Base-by-base conservation (phyloP, 1,284 basidiomycete species). In the Clitocybe nebularis region DNA sequence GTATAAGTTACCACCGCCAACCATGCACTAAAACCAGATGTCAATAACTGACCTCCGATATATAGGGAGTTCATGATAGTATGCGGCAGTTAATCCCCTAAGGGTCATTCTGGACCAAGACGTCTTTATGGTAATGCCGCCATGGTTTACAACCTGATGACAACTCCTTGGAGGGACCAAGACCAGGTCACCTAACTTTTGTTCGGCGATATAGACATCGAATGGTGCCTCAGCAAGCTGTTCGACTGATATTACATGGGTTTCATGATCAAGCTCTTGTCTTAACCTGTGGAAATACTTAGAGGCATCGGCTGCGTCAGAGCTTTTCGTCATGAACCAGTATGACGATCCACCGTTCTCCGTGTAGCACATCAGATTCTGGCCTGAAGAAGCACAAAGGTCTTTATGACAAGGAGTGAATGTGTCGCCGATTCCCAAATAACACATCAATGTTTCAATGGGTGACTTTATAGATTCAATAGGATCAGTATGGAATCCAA, bases 21-120 rank as follows among this genome's bases (percentile, higher is more conserved):
- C n/a, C n/a, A n/a, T n/a, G n/a, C n/a, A n/a, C n/a, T n/a, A n/a
- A n/a, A n/a, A n/a, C n/a, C n/a, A n/a, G n/a, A n/a, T n/a, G n/a
- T 22, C 4, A 6, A 33, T 26, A 17, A 25, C 63, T 48, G 48
- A 86, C 86, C 86, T 71, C 57, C 77, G 74, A 55, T 90, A 89
- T 11, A 89, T 70, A 1, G 84, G 84, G 30, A 90, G 67, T 49
- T 89, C 86, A 39, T 83, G 74, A 52, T 77, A 74, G 28, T 84
- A 66, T 1, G 85, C 83, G 0, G 68, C 66, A 29, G 57, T 56
- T 11, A 86, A 59, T 2, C 83, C 81, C 34, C 63, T 56, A 9
- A 84, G 53, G 6, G 82, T 81, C 84, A 89, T 87, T 32, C 87
- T 69, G 0, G 86, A 89, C 86, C 86, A 89, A 0, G 84, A 84